These are phyloP conservation scores for Tephrocybe sp. DNA, from an alignment of 768 basidiomycete species.

Conservation along the genomic window DNA sequence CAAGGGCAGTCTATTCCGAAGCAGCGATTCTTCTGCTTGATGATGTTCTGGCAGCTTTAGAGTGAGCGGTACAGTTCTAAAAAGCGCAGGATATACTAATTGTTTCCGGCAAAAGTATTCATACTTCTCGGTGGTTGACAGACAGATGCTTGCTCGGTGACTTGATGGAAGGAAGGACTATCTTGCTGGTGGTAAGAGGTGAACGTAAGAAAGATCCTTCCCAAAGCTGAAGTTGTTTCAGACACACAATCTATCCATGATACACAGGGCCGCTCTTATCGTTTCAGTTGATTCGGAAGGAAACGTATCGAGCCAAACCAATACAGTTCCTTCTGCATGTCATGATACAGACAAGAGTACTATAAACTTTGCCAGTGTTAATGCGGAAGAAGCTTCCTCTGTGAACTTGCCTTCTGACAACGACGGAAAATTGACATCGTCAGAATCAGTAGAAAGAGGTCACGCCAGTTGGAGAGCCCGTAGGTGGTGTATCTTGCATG, in stretches of 20 bases:
- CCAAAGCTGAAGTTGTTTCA: conserved; percentile 12
- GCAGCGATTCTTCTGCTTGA: conserved; percentile 67
- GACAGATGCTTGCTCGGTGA: conserved; percentile 78
- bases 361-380: conserved; percentile 21
- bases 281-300: conserved; percentile 57
- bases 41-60: conserved; percentile 68
- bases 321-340: conserved; percentile 31
- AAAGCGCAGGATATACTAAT: neutral
- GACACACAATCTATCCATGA: conserved; percentile 54
- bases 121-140: conserved; percentile 81
- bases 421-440: conserved; percentile 61
- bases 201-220: neutral
- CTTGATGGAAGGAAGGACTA: conserved; percentile 72
- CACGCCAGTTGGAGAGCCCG: conserved; percentile 51
- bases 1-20: conserved; percentile 44
- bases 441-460: conserved; percentile 61
- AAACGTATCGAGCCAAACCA: conserved; percentile 40
- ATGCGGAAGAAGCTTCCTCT: conserved; percentile 19
- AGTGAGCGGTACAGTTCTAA: conserved; percentile 26
- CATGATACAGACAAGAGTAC: conserved; percentile 25
- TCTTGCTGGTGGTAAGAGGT: conserved; percentile 69
- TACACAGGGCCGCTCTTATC: conserved; percentile 51
- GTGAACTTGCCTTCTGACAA: conserved; percentile 22
- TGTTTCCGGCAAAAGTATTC: conserved; percentile 34
- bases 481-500: conserved; percentile 17